A percentile compares a stretch with the other conserved stretches of the same genome.
phyloP scores from a whole-genome alignment of 1,139 yeast species.

The Eremothecium coryli region DNA sequence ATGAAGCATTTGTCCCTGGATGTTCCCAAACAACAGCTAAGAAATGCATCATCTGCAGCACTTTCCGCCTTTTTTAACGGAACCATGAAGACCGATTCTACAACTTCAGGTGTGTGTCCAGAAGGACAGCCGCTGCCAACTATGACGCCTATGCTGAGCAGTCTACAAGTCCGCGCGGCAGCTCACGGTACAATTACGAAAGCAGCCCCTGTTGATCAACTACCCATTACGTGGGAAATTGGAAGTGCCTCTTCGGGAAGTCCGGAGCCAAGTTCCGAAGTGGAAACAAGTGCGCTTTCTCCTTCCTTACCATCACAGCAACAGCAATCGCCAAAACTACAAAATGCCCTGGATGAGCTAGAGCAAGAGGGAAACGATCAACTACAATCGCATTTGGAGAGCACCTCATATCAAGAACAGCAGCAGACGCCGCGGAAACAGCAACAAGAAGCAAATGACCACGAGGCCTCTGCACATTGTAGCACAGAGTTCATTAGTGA shows the following conservation, averaged over 20 bases:
- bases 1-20: constrained; percentile 1
- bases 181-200: background rate
- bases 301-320: background rate
- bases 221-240: constrained; percentile 9
- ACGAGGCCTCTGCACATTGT: background rate
- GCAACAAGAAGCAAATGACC: background rate
- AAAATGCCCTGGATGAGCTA: background rate
- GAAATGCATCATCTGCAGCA: constrained; percentile 57
- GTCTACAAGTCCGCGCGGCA: background rate
- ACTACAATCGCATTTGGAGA: background rate
- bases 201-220: background rate
- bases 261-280: constrained; percentile 2
- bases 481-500: constrained; percentile 14
- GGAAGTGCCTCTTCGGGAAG: constrained; percentile 3
- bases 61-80: constrained; percentile 44
- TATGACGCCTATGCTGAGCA: background rate
- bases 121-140: background rate
- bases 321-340: background rate
- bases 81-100: background rate
- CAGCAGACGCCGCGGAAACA: background rate
- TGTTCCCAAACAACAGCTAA: constrained; percentile 7
- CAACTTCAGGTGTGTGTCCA: background rate
- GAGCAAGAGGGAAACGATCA: background rate
- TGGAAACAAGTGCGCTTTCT: constrained; percentile 2
- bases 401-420: background rate